Evolutionary conservation across 805 yeast species (phyloP).

Genomic region (Nakazawaea siamensis): DNA sequence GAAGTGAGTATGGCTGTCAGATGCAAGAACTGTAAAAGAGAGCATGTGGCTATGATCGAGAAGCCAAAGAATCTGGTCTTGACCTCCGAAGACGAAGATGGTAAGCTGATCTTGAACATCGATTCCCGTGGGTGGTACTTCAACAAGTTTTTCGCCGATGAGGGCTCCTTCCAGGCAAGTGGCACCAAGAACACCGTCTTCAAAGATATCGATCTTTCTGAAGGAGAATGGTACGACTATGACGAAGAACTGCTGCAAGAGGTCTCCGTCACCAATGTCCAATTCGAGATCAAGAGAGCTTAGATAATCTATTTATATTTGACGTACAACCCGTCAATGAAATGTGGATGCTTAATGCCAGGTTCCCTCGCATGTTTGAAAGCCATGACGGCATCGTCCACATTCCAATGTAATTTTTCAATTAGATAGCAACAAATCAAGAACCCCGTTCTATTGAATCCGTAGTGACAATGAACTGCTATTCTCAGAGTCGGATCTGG

Average conservation of each 20-base stretch:
- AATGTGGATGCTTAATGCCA: constrained; percentile 73
- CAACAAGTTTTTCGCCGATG: constrained; percentile 50
- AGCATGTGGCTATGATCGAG: constrained; percentile 14
- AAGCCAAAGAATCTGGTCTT: constrained; percentile 21
- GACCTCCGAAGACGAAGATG: constrained; percentile 31
- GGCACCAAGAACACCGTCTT: constrained; percentile 51
- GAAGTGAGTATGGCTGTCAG: constrained; percentile 77
- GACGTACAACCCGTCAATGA: constrained; percentile 62
- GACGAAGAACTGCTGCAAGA: constrained; percentile 79
- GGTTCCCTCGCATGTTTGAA: constrained; percentile 53
- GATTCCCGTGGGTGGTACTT: constrained; percentile 86
- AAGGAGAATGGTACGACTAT: constrained; percentile 91
- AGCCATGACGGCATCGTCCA: constrained; percentile 54
- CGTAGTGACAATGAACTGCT: constrained; percentile 70
- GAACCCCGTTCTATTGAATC: constrained; percentile 74
- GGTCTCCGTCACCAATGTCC: constrained; percentile 70
- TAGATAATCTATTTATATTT: constrained; percentile 35
- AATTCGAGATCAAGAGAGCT: constrained; percentile 49
- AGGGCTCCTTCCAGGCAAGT: constrained; percentile 47
- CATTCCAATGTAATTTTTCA: constrained; percentile 50
- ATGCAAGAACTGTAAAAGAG: constrained; percentile 54
- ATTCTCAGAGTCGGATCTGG: constrained; percentile 10
- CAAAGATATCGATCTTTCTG: constrained; percentile 60
- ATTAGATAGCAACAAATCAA: constrained; percentile 62
- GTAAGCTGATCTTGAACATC: constrained; percentile 50